These are phyloP conservation scores for Sextonia rubra DNA, from an alignment of 164 flowering plant genomes.

Conservation along the genomic window DNA sequence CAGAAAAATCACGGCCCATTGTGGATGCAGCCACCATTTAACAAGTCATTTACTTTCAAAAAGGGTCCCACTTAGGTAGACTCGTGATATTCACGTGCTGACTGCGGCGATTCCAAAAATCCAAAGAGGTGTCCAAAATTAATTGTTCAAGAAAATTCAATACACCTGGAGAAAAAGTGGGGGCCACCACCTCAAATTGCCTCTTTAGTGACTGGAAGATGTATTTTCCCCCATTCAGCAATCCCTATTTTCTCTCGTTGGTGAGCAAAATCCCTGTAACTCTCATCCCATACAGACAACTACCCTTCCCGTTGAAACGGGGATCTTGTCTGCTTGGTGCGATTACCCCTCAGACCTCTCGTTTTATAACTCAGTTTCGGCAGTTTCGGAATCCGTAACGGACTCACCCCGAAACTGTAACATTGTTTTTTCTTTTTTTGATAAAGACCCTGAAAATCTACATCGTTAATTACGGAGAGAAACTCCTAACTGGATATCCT, in stretches of 20 bases:
- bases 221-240: background rate
- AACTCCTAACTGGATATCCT: background rate
- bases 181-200: background rate
- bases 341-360: constrained; percentile 6
- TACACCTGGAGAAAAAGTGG: background rate
- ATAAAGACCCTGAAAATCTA: no score
- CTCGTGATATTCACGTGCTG: no score
- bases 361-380: no score
- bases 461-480: background rate
- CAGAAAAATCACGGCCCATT: no score
- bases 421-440: no score
- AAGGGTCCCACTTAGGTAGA: no score
- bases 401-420: background rate
- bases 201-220: background rate
- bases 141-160: background rate
- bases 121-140: background rate
- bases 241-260: background rate
- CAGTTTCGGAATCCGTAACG: constrained; percentile 1
- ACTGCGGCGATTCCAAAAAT: background rate
- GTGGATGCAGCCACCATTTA: no score
- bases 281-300: constrained; percentile 11
- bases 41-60: no score
- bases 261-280: background rate
- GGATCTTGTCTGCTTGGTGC: constrained; percentile 37
- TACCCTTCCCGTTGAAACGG: constrained; percentile 25